Evolutionary conservation across 1,284 basidiomycete species (phyloP), one percentile per base, ranked within the genome.

Genomic region (Cryptococcus hybrid): DNA sequence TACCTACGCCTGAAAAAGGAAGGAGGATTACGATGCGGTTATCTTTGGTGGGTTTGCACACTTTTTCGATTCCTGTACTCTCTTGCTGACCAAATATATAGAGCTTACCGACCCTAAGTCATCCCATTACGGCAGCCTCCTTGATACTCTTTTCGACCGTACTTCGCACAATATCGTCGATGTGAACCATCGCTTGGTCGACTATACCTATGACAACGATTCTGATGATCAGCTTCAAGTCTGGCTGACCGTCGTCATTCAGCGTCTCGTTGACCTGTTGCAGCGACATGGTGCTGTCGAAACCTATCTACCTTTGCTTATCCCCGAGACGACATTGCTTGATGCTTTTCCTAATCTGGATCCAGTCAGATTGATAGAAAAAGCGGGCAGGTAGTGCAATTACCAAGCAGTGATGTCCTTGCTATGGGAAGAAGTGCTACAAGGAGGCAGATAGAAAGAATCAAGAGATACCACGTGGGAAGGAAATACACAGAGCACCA

Each of bases 241-340:
- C 13, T 78, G 77, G 77, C 56, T 71, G 7, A 67, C 71, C 0
- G 74, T 89, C 2, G 89, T 95, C 3, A 82, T 87, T 60, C 88
- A 92, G 56, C 85, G 86, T 24, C 80, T 96, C 3, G 82, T 85
- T 2, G 80, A 85, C 6, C 85, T 94, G 11, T 93, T 96, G 73
- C 85, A 87, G 48, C 81, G 94, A 2, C 93, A 94, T 66, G 94
- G 94, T 5, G 92, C 94, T 0, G 85, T 96, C 2, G 86, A 93
- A 52, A 70, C 70, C 64, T 87, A 90, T 62, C 86, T 92, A 0
- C 88, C 92, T 0, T 78, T 95, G 12, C 80, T 97, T 4, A 84
- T 92, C 66, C 94, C 92, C 0, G 80, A 81, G 34, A 81, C 79
- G 30, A 76, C 78, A 0, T 79, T 86, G 2, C 80, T 83, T 39